Evolutionary conservation across 179 eudicot genomes (phyloP).

Genomic region (Silene coronaria): DNA sequence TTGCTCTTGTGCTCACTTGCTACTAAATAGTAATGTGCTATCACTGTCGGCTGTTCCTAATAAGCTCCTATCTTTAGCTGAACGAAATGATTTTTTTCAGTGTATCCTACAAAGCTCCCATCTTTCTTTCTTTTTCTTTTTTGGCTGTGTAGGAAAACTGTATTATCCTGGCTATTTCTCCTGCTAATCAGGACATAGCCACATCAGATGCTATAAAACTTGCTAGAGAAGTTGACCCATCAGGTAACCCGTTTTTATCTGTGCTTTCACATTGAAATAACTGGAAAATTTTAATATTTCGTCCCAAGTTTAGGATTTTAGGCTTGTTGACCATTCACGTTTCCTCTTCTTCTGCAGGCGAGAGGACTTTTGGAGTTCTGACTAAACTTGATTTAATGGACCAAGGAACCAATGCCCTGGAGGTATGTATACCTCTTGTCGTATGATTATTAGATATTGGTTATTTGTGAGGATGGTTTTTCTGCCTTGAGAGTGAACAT

Average conservation of each 20-base stretch:
- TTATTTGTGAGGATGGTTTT: slow-evolving; percentile 1
- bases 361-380: slow-evolving; percentile 93
- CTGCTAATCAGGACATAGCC: slow-evolving; percentile 99
- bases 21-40: too few relatives aligned
- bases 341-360: slow-evolving; percentile 44
- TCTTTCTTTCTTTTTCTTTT: slow-evolving; percentile 18
- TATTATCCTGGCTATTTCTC: slow-evolving; percentile 96
- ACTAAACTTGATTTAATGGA: slow-evolving; percentile 99
- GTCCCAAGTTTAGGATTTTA: neutral
- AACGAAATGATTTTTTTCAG: too few relatives aligned
- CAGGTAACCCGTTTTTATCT: slow-evolving; percentile 42
- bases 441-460: slow-evolving; percentile 1
- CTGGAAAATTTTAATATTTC: neutral
- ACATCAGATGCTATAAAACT: slow-evolving; percentile 99
- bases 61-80: too few relatives aligned
- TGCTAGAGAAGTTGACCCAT: slow-evolving; percentile 96
- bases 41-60: too few relatives aligned
- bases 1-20: too few relatives aligned
- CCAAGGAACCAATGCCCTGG: slow-evolving; percentile 88
- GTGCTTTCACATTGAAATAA: slow-evolving; percentile 9
- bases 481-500: neutral
- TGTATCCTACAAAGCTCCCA: too few relatives aligned
- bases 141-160: too few relatives aligned
- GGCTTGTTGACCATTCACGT: slow-evolving; percentile 1
- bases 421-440: slow-evolving; percentile 46